phyloP scores from a whole-genome alignment of 495 filamentous ascomycete genomes.

The Daldinia decipiens region DNA sequence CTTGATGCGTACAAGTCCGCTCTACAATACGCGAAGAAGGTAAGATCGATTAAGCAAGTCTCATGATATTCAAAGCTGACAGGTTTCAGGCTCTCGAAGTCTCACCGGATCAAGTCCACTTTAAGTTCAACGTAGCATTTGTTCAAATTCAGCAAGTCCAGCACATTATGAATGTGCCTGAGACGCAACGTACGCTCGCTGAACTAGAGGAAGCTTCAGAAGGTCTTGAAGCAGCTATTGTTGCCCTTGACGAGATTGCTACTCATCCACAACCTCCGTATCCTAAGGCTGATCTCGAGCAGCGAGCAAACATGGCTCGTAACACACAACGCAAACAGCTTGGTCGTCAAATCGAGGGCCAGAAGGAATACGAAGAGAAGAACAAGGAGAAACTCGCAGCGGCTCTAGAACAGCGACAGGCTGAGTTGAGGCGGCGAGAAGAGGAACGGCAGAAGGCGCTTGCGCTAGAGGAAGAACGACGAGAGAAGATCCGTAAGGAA shows the following conservation, averaged over 20 bases:
- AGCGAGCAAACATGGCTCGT: constrained; percentile 94
- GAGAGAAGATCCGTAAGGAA: constrained; percentile 82
- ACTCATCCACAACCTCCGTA: constrained; percentile 87
- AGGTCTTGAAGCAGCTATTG: constrained; percentile 92
- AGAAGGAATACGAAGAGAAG: constrained; percentile 92
- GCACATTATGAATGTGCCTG: constrained; percentile 75
- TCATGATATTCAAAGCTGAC: constrained; percentile 40
- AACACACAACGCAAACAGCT: constrained; percentile 94
- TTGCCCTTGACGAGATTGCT: constrained; percentile 80
- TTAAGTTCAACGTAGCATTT: constrained; percentile 97
- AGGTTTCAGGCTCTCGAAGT: constrained; percentile 71
- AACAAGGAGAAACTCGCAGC: constrained; percentile 84
- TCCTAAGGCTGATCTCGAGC: constrained; percentile 86
- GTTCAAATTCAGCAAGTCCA: constrained; percentile 93
- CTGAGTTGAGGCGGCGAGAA: constrained; percentile 76
- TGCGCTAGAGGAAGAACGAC: constrained; percentile 72
- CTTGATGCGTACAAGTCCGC: constrained; percentile 84
- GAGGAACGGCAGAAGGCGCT: constrained; percentile 73
- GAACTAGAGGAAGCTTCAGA: constrained; percentile 80
- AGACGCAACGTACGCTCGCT: constrained; percentile 77
- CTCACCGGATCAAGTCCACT: constrained; percentile 84
- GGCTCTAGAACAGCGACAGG: constrained; percentile 79
- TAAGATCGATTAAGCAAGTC: constrained; percentile 43
- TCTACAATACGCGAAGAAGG: constrained; percentile 85
- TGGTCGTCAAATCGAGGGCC: constrained; percentile 80